phyloP scores from a whole-genome alignment of 208 protist species.

The Crithidia thermophila region DNA sequence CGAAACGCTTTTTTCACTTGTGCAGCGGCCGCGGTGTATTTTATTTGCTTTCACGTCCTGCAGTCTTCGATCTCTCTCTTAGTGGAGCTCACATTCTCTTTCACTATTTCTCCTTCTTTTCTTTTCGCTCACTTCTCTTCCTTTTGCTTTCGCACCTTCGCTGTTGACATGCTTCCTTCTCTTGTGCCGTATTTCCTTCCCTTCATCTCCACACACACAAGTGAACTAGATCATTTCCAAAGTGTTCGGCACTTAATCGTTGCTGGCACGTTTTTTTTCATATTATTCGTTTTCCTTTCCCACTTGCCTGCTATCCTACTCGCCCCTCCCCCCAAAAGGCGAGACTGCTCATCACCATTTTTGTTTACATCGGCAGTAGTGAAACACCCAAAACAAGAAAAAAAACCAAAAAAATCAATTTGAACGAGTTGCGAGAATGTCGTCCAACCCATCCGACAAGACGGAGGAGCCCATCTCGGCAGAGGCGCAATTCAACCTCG shows the following conservation, averaged over 20 bases:
- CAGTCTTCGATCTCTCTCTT: neutral
- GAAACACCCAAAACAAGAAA: neutral
- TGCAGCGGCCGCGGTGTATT: no score
- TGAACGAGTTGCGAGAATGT: conserved; percentile 23
- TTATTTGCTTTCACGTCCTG: neutral
- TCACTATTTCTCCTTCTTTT: conserved; percentile 11
- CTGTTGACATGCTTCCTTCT: no score
- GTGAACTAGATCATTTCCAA: no score
- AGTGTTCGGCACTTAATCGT: no score
- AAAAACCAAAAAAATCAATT: conserved; percentile 4
- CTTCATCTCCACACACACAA: no score
- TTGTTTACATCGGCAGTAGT: conserved; percentile 3
- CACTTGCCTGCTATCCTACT: no score
- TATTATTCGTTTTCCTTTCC: no score
- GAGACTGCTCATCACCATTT: conserved; percentile 3
- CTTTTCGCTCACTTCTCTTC: conserved; percentile 13
- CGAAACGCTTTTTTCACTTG: neutral
- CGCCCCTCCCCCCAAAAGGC: no score
- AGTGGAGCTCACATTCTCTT: neutral
- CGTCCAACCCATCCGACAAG: conserved; percentile 23
- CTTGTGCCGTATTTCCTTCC: no score
- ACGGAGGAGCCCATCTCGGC: conserved; percentile 26
- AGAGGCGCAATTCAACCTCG: conserved; percentile 48
- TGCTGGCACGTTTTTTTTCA: no score
- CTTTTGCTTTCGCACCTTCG: no score